Evolutionary conservation across 768 basidiomycete species (phyloP).

Genomic region (Pulveroboletus sp.): DNA sequence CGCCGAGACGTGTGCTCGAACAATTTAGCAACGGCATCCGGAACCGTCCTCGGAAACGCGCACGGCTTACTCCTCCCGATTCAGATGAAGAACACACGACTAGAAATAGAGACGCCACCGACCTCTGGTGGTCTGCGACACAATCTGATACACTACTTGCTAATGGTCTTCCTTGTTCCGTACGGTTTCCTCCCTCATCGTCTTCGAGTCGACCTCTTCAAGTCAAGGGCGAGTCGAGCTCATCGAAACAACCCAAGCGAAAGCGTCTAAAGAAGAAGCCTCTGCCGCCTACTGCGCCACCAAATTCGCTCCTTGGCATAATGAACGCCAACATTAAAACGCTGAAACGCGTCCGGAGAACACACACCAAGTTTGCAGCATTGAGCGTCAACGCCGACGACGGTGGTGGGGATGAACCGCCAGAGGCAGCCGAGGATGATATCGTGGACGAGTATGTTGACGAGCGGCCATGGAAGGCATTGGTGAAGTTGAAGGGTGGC

Average conservation of each 20-base stretch:
- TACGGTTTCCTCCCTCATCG: slow-evolving; percentile 26
- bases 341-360: slow-evolving; percentile 68
- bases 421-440: slow-evolving; percentile 33
- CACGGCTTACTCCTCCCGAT: slow-evolving; percentile 45
- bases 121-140: slow-evolving; percentile 76
- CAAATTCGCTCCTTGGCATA: slow-evolving; percentile 54
- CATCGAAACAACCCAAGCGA: slow-evolving; percentile 13
- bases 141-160: slow-evolving; percentile 59
- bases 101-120: slow-evolving; percentile 41
- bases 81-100: slow-evolving; percentile 29
- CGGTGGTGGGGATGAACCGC: slow-evolving; percentile 34
- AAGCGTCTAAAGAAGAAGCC: slow-evolving; percentile 24
- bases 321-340: slow-evolving; percentile 81
- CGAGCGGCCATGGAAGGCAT: slow-evolving; percentile 56
- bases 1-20: not conserved
- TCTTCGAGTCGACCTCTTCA: slow-evolving; percentile 6
- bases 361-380: slow-evolving; percentile 68
- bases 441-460: slow-evolving; percentile 41
- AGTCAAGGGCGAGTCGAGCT: slow-evolving; percentile 12
- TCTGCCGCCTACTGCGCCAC: slow-evolving; percentile 18
- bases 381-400: slow-evolving; percentile 40
- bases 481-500: slow-evolving; percentile 18
- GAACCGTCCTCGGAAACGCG: slow-evolving; percentile 60
- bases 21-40: slow-evolving; percentile 21
- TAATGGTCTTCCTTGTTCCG: slow-evolving; percentile 62